Evolutionary conservation across 2,329 filamentous ascomycete species (phyloP).

Genomic region (Tolypocladium album): DNA sequence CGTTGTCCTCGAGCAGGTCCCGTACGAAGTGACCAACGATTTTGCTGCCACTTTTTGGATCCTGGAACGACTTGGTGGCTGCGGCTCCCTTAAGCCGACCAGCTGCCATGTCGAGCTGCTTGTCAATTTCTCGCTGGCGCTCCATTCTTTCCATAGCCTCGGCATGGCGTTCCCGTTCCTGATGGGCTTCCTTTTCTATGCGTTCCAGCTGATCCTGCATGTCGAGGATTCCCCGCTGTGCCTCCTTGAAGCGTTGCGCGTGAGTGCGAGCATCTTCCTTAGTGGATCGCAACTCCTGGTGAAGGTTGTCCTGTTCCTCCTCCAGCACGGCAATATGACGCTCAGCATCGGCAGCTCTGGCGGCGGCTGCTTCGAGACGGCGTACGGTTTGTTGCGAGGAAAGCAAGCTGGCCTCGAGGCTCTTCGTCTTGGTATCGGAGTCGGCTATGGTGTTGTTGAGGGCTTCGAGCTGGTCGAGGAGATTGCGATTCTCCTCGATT

Average conservation of each 20-base stretch:
- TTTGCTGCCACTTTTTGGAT: slow-evolving; percentile 46
- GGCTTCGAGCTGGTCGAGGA: slow-evolving; percentile 75
- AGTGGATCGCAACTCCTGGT: slow-evolving; percentile 54
- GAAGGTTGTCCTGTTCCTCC: slow-evolving; percentile 65
- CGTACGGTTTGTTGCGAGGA: slow-evolving; percentile 70
- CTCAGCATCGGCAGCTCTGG: slow-evolving; percentile 69
- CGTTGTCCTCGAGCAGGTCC: slow-evolving; percentile 90
- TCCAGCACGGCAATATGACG: slow-evolving; percentile 70
- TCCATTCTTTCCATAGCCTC: slow-evolving; percentile 80
- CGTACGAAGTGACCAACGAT: slow-evolving; percentile 95
- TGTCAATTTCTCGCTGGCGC: slow-evolving; percentile 69
- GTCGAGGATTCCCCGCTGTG: slow-evolving; percentile 66
- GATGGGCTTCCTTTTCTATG: slow-evolving; percentile 73
- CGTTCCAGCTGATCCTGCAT: slow-evolving; percentile 81
- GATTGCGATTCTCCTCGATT: slow-evolving; percentile 69
- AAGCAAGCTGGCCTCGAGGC: slow-evolving; percentile 64
- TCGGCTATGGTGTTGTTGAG: slow-evolving; percentile 71
- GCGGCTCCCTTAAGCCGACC: slow-evolving; percentile 74
- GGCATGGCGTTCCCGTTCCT: slow-evolving; percentile 71
- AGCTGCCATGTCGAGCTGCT: slow-evolving; percentile 69
- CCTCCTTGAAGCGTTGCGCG: slow-evolving; percentile 72
- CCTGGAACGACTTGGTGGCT: slow-evolving; percentile 53
- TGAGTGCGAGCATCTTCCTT: slow-evolving; percentile 70
- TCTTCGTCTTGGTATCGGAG: slow-evolving; percentile 69
- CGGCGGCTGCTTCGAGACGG: slow-evolving; percentile 61